Conservation (phyloP, 2,329 filamentous ascomycete species). For the Neocatenulostroma microsporum region DNA sequence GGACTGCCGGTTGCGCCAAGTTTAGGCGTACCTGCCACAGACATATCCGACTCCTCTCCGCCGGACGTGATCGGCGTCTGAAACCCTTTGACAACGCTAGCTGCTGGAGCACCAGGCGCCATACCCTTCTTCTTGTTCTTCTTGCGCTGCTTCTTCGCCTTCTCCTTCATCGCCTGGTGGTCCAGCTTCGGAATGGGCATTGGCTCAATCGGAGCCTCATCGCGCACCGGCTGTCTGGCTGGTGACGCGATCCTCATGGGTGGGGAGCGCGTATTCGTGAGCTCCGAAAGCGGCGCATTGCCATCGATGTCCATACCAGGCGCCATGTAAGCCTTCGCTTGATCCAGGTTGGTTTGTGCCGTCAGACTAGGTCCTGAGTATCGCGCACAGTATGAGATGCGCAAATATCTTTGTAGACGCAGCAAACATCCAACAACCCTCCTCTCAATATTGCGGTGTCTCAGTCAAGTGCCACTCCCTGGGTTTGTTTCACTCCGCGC, state of each 20-base stretch:
- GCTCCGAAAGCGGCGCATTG: conserved; percentile 16
- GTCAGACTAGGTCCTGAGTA: background rate
- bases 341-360: background rate
- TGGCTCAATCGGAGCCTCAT: conserved; percentile 12
- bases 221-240: conserved; percentile 18
- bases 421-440: conserved; percentile 1
- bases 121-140: conserved; percentile 31
- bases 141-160: conserved; percentile 33
- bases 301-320: conserved; percentile 31
- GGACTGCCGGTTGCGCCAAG: conserved; percentile 29
- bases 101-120: conserved; percentile 31
- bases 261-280: conserved; percentile 23
- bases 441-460: background rate
- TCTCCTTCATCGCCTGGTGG: conserved; percentile 29
- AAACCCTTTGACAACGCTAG: conserved; percentile 41
- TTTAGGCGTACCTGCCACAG: conserved; percentile 26
- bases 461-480: conserved; percentile 3
- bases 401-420: background rate
- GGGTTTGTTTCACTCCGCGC: too few relatives aligned
- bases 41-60: conserved; percentile 49
- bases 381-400: background rate
- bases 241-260: conserved; percentile 27
- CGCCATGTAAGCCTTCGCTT: conserved; percentile 17
- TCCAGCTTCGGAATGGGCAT: conserved; percentile 26
- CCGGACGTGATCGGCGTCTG: conserved; percentile 45